These are phyloP conservation scores for Coleophoma cylindrospora DNA, from an alignment of 2,329 filamentous ascomycete species.

Conservation along the genomic window DNA sequence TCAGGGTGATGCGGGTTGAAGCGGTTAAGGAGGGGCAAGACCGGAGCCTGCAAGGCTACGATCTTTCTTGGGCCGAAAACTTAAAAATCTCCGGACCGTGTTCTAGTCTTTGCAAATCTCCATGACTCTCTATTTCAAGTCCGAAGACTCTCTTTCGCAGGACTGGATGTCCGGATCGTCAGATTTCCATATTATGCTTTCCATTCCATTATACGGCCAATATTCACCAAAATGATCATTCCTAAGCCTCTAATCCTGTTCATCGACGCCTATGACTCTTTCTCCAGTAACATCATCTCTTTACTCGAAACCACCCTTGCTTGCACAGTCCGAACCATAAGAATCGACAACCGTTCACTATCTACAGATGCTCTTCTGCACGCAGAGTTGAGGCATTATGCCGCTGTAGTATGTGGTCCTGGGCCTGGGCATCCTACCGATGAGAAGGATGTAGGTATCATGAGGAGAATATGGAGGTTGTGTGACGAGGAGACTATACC, in stretches of 20 bases:
- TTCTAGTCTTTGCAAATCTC: no score
- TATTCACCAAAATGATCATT: slow-evolving; percentile 13
- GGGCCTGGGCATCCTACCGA: slow-evolving; percentile 78
- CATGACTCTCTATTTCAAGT: no score
- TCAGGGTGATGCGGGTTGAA: no score
- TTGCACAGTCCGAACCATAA: slow-evolving; percentile 65
- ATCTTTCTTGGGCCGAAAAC: no score
- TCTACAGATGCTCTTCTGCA: slow-evolving; percentile 39
- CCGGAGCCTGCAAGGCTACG: no score
- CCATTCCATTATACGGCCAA: no score
- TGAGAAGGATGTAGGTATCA: slow-evolving; percentile 74
- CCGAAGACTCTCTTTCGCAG: no score
- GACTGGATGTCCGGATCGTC: no score
- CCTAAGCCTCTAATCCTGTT: slow-evolving; percentile 60
- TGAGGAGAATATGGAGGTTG: slow-evolving; percentile 69
- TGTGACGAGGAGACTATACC: slow-evolving; percentile 57
- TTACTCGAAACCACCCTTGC: slow-evolving; percentile 67
- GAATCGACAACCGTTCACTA: slow-evolving; percentile 60
- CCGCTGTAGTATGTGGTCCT: slow-evolving; percentile 85
- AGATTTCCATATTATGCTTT: no score
- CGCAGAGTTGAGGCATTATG: slow-evolving; percentile 54
- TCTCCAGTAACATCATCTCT: slow-evolving; percentile 89
- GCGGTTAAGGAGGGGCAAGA: no score
- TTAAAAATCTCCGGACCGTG: no score
- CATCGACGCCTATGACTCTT: slow-evolving; percentile 94